phyloP scores from a whole-genome alignment of 805 yeast genomes.

The Candida maris region DNA sequence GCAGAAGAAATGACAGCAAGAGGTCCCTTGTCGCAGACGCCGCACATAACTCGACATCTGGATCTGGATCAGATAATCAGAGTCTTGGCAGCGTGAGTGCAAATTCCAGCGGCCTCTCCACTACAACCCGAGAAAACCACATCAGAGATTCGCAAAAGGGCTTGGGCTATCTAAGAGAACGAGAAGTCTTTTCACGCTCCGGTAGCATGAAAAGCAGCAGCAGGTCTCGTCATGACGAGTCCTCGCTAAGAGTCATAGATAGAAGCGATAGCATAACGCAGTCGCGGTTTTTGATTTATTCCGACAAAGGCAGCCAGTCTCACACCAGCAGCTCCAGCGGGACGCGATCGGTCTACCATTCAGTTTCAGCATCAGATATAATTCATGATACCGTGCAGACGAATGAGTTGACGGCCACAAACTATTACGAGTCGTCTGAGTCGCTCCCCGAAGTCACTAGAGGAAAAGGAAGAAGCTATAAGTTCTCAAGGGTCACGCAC shows the following conservation, averaged over 20 bases:
- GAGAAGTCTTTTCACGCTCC: slow-evolving; percentile 12
- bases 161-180: background rate
- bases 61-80: no score
- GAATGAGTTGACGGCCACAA: background rate
- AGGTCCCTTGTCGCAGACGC: no score
- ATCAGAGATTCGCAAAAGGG: slow-evolving; percentile 8
- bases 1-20: no score
- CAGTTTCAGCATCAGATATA: background rate
- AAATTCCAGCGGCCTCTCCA: background rate
- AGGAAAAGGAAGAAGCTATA: slow-evolving; percentile 3
- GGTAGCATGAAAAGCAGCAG: slow-evolving; percentile 14
- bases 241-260: slow-evolving; percentile 3
- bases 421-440: slow-evolving; percentile 9
- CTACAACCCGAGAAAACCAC: slow-evolving; percentile 8
- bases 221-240: slow-evolving; percentile 1
- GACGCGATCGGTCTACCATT: background rate
- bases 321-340: slow-evolving; percentile 2
- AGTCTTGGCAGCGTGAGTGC: background rate
- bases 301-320: slow-evolving; percentile 5
- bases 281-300: slow-evolving; percentile 12
- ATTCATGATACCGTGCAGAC: background rate
- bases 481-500: slow-evolving; percentile 7
- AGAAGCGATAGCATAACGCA: slow-evolving; percentile 2
- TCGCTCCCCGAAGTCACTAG: slow-evolving; percentile 5
- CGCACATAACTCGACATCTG: no score